Conservation (phyloP, 202 grass and related monocot species). For the Musa balbisiana region DNA sequence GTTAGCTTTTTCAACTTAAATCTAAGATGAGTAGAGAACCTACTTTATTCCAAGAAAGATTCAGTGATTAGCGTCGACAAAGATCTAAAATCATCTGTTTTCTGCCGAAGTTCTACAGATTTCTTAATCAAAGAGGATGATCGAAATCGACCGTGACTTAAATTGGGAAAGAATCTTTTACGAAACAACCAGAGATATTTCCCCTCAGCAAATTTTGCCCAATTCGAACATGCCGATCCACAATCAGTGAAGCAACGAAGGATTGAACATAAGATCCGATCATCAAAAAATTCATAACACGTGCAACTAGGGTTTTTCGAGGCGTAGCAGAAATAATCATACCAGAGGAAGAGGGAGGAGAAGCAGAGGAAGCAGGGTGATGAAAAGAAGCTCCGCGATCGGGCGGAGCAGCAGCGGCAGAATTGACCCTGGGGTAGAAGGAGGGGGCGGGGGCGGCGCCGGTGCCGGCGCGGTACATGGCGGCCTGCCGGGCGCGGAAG, state of each 20-base stretch:
- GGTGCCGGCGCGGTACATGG: constrained; percentile 35
- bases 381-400: neutral
- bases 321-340: constrained; percentile 12
- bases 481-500: constrained; percentile 28
- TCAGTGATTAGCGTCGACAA: neutral
- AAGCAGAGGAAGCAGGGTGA: constrained; percentile 21
- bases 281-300: neutral
- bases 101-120: neutral
- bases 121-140: neutral
- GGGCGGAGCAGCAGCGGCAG: neutral
- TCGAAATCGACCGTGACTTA: neutral
- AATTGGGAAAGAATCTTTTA: neutral
- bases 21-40: no score
- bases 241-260: neutral
- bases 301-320: neutral
- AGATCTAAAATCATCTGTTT: neutral
- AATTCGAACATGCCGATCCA: neutral
- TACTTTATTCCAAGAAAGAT: no score
- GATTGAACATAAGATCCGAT: neutral
- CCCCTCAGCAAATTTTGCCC: neutral
- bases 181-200: neutral
- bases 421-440: constrained; percentile 27
- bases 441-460: constrained; percentile 14
- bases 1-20: no score
- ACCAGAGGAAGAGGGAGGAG: constrained; percentile 21